Evolutionary conservation across 768 basidiomycete species (phyloP).

Genomic region (Suillus weaverae): DNA sequence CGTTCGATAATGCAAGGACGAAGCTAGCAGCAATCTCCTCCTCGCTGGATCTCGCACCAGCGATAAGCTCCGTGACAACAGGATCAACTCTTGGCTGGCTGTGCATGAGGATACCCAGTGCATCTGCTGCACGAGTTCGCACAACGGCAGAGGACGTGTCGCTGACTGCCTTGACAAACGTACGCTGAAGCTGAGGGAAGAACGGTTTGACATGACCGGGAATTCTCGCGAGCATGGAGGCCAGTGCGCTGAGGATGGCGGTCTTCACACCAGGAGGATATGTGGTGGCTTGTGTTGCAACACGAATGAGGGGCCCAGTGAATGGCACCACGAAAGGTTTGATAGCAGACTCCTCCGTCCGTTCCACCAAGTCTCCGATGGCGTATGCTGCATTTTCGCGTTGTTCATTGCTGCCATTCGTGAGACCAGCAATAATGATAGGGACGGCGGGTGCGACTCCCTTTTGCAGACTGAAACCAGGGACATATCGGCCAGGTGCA

Average conservation of each 20-base stretch:
- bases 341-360: constrained; percentile 81
- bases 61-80: constrained; percentile 85
- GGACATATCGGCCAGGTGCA: constrained; percentile 70
- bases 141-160: constrained; percentile 79
- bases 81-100: constrained; percentile 91
- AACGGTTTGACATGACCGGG: constrained; percentile 93
- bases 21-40: constrained; percentile 73
- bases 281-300: constrained; percentile 85
- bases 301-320: constrained; percentile 93
- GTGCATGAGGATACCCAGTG: constrained; percentile 87
- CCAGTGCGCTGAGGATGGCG: constrained; percentile 84
- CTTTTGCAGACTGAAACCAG: constrained; percentile 84
- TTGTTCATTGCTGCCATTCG: constrained; percentile 92
- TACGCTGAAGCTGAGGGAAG: constrained; percentile 96
- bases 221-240: constrained; percentile 81
- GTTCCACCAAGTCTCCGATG: constrained; percentile 93
- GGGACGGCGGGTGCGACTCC: constrained; percentile 83
- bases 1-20: constrained; percentile 72
- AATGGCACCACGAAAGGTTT: constrained; percentile 95
- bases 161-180: constrained; percentile 90
- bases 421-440: constrained; percentile 88
- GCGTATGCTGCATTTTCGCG: constrained; percentile 94
- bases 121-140: constrained; percentile 78
- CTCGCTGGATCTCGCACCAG: constrained; percentile 62
- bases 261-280: constrained; percentile 93